Evolutionary conservation across 2,329 filamentous ascomycete genomes (phyloP), one percentile per base, ranked within the genome.

Genomic region (Alternaria triticimaculans): DNA sequence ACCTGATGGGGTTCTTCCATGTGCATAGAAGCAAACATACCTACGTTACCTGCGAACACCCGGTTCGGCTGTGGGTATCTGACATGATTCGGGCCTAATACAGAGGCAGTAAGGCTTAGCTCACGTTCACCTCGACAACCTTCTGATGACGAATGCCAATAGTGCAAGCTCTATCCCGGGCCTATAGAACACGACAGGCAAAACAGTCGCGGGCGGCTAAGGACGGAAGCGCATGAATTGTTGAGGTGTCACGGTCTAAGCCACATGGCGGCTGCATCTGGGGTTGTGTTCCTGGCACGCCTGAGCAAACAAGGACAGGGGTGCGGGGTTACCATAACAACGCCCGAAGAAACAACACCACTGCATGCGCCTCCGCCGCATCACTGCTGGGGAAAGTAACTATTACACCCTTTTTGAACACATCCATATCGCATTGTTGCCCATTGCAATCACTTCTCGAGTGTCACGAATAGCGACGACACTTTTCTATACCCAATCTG

Each of bases 391-490:
- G 44, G 53, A 57, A 60, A 55, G 56, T 53, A 46, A 55, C 56
- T 45, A 50, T 54, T 50, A 49, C 67, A 66, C 63, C 62, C 63
- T 54, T 63, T 65, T 62, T 57, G 57, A 58, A 67, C 54, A 63
- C 65, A 69, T 65, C 66, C 61, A 62, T 65, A 67, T 63, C 62
- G 60, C 66, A 61, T 71, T 66, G 54, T 60, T 43, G 55, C 50
- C 30, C 58, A 62, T 44, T 28, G 54, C 66, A 55, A 50, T 55
- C 56, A 65, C 64, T 66, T 58, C 50, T 57, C 53, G 46, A 48
- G 58, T 54, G 18, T 50, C 62, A 41, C 55, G 21, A 58, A 28
- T 51, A 21, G 41, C 8, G 26, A 33, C 33, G 57, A 55, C 59
- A 45, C 20, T 21, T 64, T 33, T 37, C 23, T 28, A 49, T 48